Base-by-base conservation (phyloP, 1,284 basidiomycete genomes). In the Cystobasidium slooffiae region DNA sequence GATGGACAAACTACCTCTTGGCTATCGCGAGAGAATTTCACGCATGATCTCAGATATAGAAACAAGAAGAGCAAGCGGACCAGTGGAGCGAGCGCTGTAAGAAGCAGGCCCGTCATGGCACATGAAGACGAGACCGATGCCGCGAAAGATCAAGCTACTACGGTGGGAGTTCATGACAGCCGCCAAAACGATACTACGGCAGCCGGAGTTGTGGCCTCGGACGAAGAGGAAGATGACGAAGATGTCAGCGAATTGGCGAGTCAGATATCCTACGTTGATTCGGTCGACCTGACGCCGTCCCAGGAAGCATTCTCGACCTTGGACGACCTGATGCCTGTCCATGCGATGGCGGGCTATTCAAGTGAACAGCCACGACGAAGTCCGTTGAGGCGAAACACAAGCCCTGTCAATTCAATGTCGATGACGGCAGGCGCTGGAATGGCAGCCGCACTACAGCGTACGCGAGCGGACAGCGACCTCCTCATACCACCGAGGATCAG, bases 11-110 rank as follows among this genome's bases (percentile, higher is more conserved):
- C 8, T 16, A 31, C 2, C 31, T 16, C 16, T 14, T 72, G 69
- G 69, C 47, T 64, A 9, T 49, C 37, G 8, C 59, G 61, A 6
- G 69, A 72, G 31, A 31, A 20, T 37, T 72, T 72, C 31, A 61
- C 59, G 1, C 69, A 72, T 63, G 69, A 72, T 51, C 47, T 72
- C 16, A 20, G 64, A 6, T 12, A 49, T 20, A 56, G 69, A 12
- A 64, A 62, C 24, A 59, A 46, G 44, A 46, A 59, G 3, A 31
- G 16, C 18, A 39, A 59, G 56, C 31, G 14, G 2, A 59, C 43
- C 5, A 31, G 31, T 31, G 31, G 31, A 31, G 31, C 31, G 31
- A 31, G 31, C 31, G 31, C 31, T 31, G 5, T 31, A 31, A 31
- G 31, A 31, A 31, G 31, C 31, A 31, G 31, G 31, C 31, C 5